Evolutionary conservation across 2,329 filamentous ascomycete genomes (phyloP).

Genomic region (Neophaeococcomyces mojaviensis): DNA sequence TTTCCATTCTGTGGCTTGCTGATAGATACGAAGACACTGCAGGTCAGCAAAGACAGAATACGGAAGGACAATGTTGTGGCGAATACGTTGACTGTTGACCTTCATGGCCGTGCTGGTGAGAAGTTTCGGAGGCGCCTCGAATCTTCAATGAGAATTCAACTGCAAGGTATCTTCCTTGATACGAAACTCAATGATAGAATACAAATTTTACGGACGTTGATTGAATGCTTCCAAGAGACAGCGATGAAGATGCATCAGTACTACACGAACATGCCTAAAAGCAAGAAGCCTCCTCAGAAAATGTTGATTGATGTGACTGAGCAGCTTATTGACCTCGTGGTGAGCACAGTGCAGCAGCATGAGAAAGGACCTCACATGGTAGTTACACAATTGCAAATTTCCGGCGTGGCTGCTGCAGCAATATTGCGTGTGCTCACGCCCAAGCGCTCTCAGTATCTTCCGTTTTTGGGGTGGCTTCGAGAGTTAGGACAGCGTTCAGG

Average conservation of each 20-base stretch:
- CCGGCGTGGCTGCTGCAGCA: slow-evolving; percentile 60
- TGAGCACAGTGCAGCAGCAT: slow-evolving; percentile 36
- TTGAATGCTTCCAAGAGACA: slow-evolving; percentile 66
- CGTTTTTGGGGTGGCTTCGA: slow-evolving; percentile 62
- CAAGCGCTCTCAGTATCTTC: slow-evolving; percentile 63
- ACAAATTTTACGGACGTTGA: slow-evolving; percentile 67
- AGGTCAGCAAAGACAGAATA: slow-evolving; percentile 62
- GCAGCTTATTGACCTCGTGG: slow-evolving; percentile 58
- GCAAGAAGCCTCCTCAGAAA: slow-evolving; percentile 48
- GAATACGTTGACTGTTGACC: slow-evolving; percentile 73
- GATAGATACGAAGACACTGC: slow-evolving; percentile 67
- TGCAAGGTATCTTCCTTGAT: slow-evolving; percentile 77
- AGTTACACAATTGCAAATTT: slow-evolving; percentile 53
- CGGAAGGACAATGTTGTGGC: slow-evolving; percentile 52
- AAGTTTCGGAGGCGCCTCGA: slow-evolving; percentile 75
- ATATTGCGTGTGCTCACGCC: slow-evolving; percentile 60
- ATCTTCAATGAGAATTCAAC: slow-evolving; percentile 70
- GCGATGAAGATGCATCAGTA: slow-evolving; percentile 66
- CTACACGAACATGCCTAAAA: slow-evolving; percentile 49
- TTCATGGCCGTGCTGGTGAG: slow-evolving; percentile 62
- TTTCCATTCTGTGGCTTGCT: slow-evolving; percentile 86
- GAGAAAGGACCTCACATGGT: slow-evolving; percentile 47
- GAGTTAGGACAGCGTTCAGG: slow-evolving; percentile 27
- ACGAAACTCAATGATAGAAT: slow-evolving; percentile 63
- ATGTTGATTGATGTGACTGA: slow-evolving; percentile 61